Percentiles rank a stretch among this genome's conserved stretches.
phyloP scores from a whole-genome alignment of 1,284 basidiomycete genomes.

The Cutaneotrichosporon dermatis region DNA sequence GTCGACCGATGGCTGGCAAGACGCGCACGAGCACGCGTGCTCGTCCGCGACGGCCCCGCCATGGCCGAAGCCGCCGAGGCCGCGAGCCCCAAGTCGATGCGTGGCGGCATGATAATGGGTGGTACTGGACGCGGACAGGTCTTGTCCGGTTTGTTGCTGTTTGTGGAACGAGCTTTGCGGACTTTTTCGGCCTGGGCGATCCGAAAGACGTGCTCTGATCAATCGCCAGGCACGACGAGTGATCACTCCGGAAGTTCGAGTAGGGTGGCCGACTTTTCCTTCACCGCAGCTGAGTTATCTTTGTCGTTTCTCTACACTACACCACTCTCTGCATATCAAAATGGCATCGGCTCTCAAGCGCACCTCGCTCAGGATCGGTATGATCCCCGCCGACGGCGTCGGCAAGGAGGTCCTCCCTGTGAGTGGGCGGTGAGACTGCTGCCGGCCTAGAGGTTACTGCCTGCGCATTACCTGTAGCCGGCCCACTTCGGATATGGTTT shows the following conservation, averaged over 20 bases:
- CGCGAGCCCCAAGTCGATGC: neutral
- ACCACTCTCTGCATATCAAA: constrained; percentile 3
- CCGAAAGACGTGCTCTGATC: neutral
- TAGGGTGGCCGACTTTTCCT: too few relatives aligned
- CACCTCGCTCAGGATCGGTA: constrained; percentile 69
- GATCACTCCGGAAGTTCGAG: too few relatives aligned
- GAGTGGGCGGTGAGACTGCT: too few relatives aligned
- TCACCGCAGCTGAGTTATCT: too few relatives aligned
- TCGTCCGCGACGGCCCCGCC: too few relatives aligned
- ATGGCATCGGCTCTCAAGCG: constrained; percentile 41
- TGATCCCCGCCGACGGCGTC: constrained; percentile 97
- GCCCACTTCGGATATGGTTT: too few relatives aligned
- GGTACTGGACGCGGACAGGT: neutral
- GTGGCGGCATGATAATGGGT: neutral
- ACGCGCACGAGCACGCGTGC: too few relatives aligned
- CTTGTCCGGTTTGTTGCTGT: neutral
- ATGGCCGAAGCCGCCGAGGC: neutral
- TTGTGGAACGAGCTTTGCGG: too few relatives aligned
- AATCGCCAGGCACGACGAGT: neutral
- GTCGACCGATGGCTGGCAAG: too few relatives aligned
- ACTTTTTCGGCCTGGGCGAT: constrained; percentile 11
- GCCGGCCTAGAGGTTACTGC: too few relatives aligned
- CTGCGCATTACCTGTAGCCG: too few relatives aligned
- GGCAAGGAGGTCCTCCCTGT: constrained; percentile 55
- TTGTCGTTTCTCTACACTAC: neutral